Evolutionary conservation across 1,139 yeast genomes (phyloP), one percentile per base, ranked within the genome.

Genomic region (Pichia inconspicua): DNA sequence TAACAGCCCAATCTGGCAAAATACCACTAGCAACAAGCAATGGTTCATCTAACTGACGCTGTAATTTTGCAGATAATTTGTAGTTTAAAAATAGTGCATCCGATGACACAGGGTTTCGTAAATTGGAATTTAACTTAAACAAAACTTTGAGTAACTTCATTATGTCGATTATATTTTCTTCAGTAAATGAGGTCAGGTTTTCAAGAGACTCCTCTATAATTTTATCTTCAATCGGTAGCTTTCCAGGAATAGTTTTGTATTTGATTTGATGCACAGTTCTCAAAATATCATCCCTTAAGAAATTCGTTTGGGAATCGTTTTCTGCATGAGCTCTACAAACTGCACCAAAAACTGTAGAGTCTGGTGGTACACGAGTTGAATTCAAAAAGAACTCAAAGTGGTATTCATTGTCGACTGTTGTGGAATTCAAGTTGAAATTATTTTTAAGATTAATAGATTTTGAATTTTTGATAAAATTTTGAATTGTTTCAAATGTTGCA

Each of bases 1-100:
- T 77, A 36, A 85, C 76, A 34, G 85, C 76, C 98, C 98, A 92
- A 9, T 78, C 77, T 0, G 98, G 98, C 45, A 92, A 65, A 2
- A 87, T 77, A 0, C 94, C 95, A 64, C 95, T 83, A 0, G 95
- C 94, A 44, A 90, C 92, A 34, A 90, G 77, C 50, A 90, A 68
- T 0, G 96, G 95, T 55, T 92, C 97, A 58, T 90, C 97, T 40
- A 92, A 66, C 64, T 90, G 97, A 45, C 95, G 71, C 53, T 86
- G 84, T 49, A 92, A 70, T 63, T 90, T 92, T 0, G 95, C 95
- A 4, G 96, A 82, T 32, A 92, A 66, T 59, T 89, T 90, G 67
- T 90, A 80, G 60, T 87, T 90, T 58, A 83, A 69, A 58, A 89
- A 90, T 25, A 70, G 61, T 12, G 75, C 68, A 28, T 68, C 70